A percentile compares a stretch with the other conserved stretches of the same genome.
Evolutionary conservation across 345 rosid genomes (phyloP).

Genomic region (Camelina laxa): DNA sequence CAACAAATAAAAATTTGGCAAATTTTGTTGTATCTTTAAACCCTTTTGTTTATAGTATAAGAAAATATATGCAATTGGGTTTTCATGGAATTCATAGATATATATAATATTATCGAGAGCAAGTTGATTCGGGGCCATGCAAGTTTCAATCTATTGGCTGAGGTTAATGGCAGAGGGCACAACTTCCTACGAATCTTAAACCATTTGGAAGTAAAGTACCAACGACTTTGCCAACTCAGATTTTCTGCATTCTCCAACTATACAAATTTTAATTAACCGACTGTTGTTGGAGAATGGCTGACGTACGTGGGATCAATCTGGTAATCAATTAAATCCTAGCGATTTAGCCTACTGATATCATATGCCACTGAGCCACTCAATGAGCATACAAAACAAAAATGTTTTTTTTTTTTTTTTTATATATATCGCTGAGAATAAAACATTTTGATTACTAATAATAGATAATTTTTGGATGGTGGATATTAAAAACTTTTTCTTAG

Average conservation of each 20-base stretch:
- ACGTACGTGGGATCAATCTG: not conserved
- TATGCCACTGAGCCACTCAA: conserved; percentile 21
- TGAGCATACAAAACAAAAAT: conserved; percentile 13
- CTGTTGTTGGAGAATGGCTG: too few relatives aligned
- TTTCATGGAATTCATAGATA: not conserved
- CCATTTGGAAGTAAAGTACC: conserved; percentile 21
- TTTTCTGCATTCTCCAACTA: conserved; percentile 1
- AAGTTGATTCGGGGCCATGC: conserved; percentile 38
- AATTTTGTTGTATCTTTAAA: too few relatives aligned
- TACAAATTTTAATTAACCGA: not conserved
- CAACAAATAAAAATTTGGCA: too few relatives aligned
- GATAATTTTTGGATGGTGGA: conserved; percentile 22
- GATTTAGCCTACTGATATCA: conserved; percentile 7
- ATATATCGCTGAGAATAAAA: not conserved
- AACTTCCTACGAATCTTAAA: conserved; percentile 23
- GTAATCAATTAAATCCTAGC: not conserved
- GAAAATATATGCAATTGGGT: not conserved
- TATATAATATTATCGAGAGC: not conserved
- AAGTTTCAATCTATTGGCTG: conserved; percentile 30
- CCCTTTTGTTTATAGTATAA: not conserved
- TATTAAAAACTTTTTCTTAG: conserved; percentile 14
- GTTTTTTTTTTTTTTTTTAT: not conserved
- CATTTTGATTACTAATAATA: not conserved
- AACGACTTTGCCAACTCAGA: conserved; percentile 2
- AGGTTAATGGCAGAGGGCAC: conserved; percentile 22